Conservation (phyloP, 495 filamentous ascomycete genomes). For the Jackrogersella multiformis region DNA sequence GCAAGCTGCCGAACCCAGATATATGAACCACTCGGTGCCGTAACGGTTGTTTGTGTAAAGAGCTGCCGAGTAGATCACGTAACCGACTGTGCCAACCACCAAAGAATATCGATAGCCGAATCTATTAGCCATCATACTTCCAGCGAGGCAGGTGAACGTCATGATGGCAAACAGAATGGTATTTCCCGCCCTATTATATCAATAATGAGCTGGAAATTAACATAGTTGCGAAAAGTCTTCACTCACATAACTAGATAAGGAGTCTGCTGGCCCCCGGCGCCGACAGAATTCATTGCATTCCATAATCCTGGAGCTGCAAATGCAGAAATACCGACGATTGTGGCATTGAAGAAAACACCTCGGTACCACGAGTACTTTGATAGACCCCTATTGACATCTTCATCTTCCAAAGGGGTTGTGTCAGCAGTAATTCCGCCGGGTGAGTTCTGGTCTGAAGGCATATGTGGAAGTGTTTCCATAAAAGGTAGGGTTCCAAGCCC, state of each 20-base stretch:
- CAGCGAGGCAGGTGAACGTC: slow-evolving; percentile 14
- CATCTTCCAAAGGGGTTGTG: background rate
- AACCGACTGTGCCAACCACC: slow-evolving; percentile 11
- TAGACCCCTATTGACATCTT: background rate
- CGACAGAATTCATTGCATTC: slow-evolving; percentile 25
- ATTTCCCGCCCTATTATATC: slow-evolving; percentile 9
- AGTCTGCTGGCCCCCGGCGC: slow-evolving; percentile 8
- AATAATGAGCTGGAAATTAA: background rate
- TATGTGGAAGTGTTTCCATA: background rate
- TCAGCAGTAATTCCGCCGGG: background rate
- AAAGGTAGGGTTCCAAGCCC: no score
- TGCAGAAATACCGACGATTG: slow-evolving; percentile 18
- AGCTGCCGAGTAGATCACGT: slow-evolving; percentile 13
- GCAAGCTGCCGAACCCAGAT: slow-evolving; percentile 15
- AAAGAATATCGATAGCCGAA: slow-evolving; percentile 12
- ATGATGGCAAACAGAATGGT: slow-evolving; percentile 17
- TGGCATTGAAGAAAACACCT: slow-evolving; percentile 21
- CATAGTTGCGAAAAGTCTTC: background rate
- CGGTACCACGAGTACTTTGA: slow-evolving; percentile 13
- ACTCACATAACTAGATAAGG: slow-evolving; percentile 19
- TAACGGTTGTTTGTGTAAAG: slow-evolving; percentile 15
- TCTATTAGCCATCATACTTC: slow-evolving; percentile 19
- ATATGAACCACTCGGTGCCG: slow-evolving; percentile 19
- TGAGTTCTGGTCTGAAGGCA: background rate
- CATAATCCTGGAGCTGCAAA: slow-evolving; percentile 20